A percentile compares a stretch with the other conserved stretches of the same genome.
phyloP scores from a whole-genome alignment of 1,139 yeast genomes.

The Ogataea hybrid region DNA sequence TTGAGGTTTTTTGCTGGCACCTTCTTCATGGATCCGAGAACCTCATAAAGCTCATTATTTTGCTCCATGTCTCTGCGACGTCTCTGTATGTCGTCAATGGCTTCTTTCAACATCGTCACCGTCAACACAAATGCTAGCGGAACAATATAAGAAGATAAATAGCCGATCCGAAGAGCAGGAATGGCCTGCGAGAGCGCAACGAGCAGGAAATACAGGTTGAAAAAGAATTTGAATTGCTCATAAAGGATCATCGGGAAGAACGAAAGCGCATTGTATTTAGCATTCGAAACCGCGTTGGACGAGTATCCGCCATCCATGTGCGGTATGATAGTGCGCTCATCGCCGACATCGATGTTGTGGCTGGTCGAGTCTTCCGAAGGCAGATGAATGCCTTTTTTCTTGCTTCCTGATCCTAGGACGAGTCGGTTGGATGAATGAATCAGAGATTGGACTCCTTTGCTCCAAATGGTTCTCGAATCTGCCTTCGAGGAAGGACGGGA shows the following conservation, averaged over 20 bases:
- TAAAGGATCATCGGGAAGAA: constrained; percentile 86
- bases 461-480: constrained; percentile 26
- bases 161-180: constrained; percentile 92
- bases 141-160: constrained; percentile 85
- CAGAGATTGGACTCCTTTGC: constrained; percentile 28
- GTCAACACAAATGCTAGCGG: constrained; percentile 90
- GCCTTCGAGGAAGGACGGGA: constrained; percentile 14
- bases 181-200: constrained; percentile 93
- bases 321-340: constrained; percentile 33
- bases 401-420: constrained; percentile 20
- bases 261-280: constrained; percentile 86
- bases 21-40: constrained; percentile 47
- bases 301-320: constrained; percentile 46
- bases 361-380: constrained; percentile 21
- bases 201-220: constrained; percentile 83
- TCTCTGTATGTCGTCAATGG: constrained; percentile 88
- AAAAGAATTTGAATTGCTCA: constrained; percentile 96
- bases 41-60: constrained; percentile 78
- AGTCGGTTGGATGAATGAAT: constrained; percentile 26
- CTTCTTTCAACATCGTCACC: constrained; percentile 95
- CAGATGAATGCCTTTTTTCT: constrained; percentile 25
- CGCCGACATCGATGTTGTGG: constrained; percentile 7
- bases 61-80: constrained; percentile 89
- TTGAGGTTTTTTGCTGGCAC: constrained; percentile 65
- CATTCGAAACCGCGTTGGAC: constrained; percentile 85